Base-by-base conservation (phyloP, 2,329 filamentous ascomycete species). In the Aspergillus neoniger region DNA sequence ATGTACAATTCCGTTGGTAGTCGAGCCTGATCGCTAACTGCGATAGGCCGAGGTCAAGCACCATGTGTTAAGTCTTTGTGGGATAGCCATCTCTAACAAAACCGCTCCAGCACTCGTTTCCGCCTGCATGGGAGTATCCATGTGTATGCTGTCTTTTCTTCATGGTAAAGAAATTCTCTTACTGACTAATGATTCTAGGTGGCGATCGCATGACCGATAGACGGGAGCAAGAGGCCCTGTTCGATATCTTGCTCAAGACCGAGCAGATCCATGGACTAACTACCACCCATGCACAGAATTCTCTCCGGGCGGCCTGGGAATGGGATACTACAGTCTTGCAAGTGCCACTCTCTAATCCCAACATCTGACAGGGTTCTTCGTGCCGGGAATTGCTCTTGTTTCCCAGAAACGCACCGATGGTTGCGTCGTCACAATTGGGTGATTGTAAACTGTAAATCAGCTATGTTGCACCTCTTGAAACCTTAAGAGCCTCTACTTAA, bases 41-140 rank as follows among this genome's bases (percentile, higher is more conserved):
- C 36, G 19, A n/a, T 36, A 57, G 55, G 21, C 44, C 5, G 30
- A 61, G 14, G 56, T 61, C 19, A 61, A 58, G 21, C 23, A 56
- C 8, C 57, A 51, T 48, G 30, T 63, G 10, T 63, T 61, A 5
- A 52, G 36, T 14, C 32, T 63, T 9, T 63, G 61, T 23, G 61
- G 58, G 3, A 59, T 63, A 25, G 61, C 58, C n/a, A 28, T 32
- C 19, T 63, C 61, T 1, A 61, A 63, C 23, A 61, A 54, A 19
- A 57, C 61, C 21, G 61, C 61, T 4, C 52, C 61, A 15, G 58
- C 55, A 1, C 51, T 58, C 5, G 58, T 63, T 10, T 52, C 58
- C 15, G 58, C 61, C 19, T 63, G 55, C 17, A 63, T 63, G 55
- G 58, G 61, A 10, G 55, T 61, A 10, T 58, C 61, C 3, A 59